phyloP scores from a whole-genome alignment of 164 flowering plant species.

The Piper betle region DNA sequence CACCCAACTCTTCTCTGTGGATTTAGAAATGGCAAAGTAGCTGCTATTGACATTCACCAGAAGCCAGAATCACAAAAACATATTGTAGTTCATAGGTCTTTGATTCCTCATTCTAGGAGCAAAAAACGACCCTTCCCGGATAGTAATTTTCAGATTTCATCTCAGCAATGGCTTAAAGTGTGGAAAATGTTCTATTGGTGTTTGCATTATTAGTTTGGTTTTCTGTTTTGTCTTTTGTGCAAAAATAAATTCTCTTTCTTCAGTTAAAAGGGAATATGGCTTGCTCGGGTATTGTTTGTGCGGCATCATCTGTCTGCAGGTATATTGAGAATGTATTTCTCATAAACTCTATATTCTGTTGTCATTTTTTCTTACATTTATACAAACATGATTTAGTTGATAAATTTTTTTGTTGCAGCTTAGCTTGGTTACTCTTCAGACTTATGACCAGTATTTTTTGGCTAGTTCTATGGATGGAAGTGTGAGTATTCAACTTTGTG shows the following conservation, averaged over 20 bases:
- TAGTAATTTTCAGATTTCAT: slow-evolving; percentile 10
- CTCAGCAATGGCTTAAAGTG: slow-evolving; percentile 51
- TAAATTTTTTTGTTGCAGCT: slow-evolving; percentile 4
- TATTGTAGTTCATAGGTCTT: slow-evolving; percentile 24
- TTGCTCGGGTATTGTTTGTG: slow-evolving; percentile 25
- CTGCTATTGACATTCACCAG: slow-evolving; percentile 65
- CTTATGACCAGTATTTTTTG: slow-evolving; percentile 66
- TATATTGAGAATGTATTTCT: slow-evolving; percentile 9
- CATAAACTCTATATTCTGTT: neutral
- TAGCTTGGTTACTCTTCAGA: slow-evolving; percentile 61
- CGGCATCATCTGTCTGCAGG: slow-evolving; percentile 84
- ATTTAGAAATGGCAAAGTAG: slow-evolving; percentile 80
- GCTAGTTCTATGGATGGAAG: slow-evolving; percentile 98
- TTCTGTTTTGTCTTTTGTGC: neutral
- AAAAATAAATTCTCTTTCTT: slow-evolving; percentile 13
- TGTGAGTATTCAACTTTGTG: slow-evolving; percentile 32
- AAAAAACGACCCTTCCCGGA: slow-evolving; percentile 9
- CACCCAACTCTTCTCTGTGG: slow-evolving; percentile 77
- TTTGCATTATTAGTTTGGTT: neutral
- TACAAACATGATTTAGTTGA: too few species aligned
- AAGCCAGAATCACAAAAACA: slow-evolving; percentile 15
- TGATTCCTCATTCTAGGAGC: slow-evolving; percentile 16
- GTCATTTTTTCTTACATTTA: neutral
- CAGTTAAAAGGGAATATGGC: slow-evolving; percentile 55
- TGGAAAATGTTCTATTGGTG: neutral